These are phyloP conservation scores for Stropharia rugosoannulata DNA, from an alignment of 768 basidiomycete species.

Conservation along the genomic window DNA sequence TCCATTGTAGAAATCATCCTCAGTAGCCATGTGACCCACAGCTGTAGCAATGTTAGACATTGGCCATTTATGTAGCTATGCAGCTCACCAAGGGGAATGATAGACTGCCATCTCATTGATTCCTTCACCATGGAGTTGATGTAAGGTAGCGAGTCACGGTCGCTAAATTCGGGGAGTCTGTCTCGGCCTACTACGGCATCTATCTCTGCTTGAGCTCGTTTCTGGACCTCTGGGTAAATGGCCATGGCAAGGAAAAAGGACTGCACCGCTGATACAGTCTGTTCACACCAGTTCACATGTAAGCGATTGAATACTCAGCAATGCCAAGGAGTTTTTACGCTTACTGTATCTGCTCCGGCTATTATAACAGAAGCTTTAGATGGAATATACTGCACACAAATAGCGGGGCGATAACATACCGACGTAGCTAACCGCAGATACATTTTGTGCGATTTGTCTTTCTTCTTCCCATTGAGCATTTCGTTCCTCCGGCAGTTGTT, in stretches of 20 bases:
- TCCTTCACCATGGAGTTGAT: constrained; percentile 18
- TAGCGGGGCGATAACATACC: constrained; percentile 10
- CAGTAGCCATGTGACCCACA: constrained; percentile 22
- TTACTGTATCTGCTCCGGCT: constrained; percentile 22
- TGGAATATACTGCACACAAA: background rate
- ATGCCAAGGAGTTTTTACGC: constrained; percentile 1
- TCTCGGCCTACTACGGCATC: constrained; percentile 21
- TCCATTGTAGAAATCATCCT: constrained; percentile 28
- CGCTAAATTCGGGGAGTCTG: constrained; percentile 24
- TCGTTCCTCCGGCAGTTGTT: constrained; percentile 13
- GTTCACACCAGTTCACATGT: background rate
- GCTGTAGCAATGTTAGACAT: constrained; percentile 7
- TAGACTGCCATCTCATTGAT: constrained; percentile 16
- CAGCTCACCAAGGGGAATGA: constrained; percentile 14
- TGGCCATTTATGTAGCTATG: background rate
- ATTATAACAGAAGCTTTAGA: background rate
- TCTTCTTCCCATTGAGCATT: constrained; percentile 19
- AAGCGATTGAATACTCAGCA: background rate
- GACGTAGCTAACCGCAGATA: constrained; percentile 18
- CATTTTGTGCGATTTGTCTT: constrained; percentile 14
- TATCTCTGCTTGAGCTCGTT: constrained; percentile 25
- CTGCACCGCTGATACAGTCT: constrained; percentile 23
- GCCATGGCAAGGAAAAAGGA: constrained; percentile 24
- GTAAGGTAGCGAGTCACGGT: constrained; percentile 22
- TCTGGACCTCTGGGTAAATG: constrained; percentile 22